Evolutionary conservation across 1,284 basidiomycete species (phyloP).

Genomic region (Ceratobasidium sp.): DNA sequence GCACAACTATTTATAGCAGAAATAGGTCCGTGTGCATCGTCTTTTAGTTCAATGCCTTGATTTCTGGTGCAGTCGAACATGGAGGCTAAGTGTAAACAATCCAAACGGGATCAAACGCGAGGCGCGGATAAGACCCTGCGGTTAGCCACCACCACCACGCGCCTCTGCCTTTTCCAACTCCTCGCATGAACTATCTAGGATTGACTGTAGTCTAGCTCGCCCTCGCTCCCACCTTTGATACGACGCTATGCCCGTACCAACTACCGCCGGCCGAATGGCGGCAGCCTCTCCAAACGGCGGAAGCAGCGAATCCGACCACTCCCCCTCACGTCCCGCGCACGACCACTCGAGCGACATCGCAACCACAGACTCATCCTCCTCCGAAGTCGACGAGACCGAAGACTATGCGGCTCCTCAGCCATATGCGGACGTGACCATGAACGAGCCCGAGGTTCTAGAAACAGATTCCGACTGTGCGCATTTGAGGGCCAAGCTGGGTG

Average conservation of each 20-base stretch:
- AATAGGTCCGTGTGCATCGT: slow-evolving; percentile 6
- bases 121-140: not conserved
- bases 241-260: slow-evolving; percentile 13
- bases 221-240: too few species aligned
- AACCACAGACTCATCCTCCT: slow-evolving; percentile 39
- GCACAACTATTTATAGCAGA: slow-evolving; percentile 56
- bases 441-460: slow-evolving; percentile 4
- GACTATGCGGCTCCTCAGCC: slow-evolving; percentile 1
- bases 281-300: not conserved
- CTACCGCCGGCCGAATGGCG: not conserved
- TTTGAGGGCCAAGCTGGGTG: slow-evolving; percentile 13
- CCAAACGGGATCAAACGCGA: not conserved
- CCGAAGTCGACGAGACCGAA: slow-evolving; percentile 24
- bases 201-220: not conserved
- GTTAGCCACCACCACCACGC: slow-evolving; percentile 23
- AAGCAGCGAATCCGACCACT: slow-evolving; percentile 34
- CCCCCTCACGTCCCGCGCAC: not conserved
- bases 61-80: slow-evolving; percentile 31
- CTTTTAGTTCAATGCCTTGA: slow-evolving; percentile 22
- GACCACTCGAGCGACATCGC: slow-evolving; percentile 30
- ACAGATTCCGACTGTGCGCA: slow-evolving; percentile 35
- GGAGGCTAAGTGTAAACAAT: not conserved
- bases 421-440: not conserved
- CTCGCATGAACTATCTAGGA: not conserved
- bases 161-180: not conserved